phyloP scores from a whole-genome alignment of 345 rosid genomes.

The Brassica incana region DNA sequence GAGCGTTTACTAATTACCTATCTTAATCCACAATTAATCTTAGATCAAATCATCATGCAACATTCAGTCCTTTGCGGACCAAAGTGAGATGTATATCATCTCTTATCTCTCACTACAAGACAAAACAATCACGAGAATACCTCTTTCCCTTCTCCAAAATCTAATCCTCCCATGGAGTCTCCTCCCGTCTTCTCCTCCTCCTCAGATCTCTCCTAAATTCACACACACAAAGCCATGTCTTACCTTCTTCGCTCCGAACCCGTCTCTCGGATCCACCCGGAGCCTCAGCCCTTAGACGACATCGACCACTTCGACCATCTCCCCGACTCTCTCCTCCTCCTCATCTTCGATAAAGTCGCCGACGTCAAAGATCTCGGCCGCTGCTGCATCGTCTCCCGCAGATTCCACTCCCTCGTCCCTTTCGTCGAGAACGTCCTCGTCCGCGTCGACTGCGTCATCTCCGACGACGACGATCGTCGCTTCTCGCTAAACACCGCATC shows the following conservation, averaged over 20 bases:
- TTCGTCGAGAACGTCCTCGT: slow-evolving; percentile 87
- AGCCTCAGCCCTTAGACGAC: slow-evolving; percentile 29
- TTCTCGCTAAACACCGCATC: slow-evolving; percentile 11
- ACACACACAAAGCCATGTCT: slow-evolving; percentile 23
- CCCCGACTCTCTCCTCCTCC: slow-evolving; percentile 72
- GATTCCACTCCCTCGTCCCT: slow-evolving; percentile 76
- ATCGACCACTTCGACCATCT: slow-evolving; percentile 88
- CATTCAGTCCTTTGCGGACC: neutral
- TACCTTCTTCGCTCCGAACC: slow-evolving; percentile 52
- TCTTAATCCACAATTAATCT: neutral
- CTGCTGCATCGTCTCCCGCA: slow-evolving; percentile 78
- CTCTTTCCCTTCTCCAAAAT: neutral
- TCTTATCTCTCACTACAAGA: neutral
- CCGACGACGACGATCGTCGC: slow-evolving; percentile 75
- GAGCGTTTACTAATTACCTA: neutral
- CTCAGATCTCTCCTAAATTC: neutral
- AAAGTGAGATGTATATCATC: neutral
- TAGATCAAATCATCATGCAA: neutral
- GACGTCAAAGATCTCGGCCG: slow-evolving; percentile 95
- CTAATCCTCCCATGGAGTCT: neutral
- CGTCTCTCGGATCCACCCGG: slow-evolving; percentile 53
- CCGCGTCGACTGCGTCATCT: slow-evolving; percentile 91
- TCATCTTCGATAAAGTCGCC: slow-evolving; percentile 78
- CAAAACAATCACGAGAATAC: neutral
- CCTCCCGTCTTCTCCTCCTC: neutral